Evolutionary conservation across 371 early-diverging fungal genomes (phyloP).

Genomic region (Mortierella sp.): DNA sequence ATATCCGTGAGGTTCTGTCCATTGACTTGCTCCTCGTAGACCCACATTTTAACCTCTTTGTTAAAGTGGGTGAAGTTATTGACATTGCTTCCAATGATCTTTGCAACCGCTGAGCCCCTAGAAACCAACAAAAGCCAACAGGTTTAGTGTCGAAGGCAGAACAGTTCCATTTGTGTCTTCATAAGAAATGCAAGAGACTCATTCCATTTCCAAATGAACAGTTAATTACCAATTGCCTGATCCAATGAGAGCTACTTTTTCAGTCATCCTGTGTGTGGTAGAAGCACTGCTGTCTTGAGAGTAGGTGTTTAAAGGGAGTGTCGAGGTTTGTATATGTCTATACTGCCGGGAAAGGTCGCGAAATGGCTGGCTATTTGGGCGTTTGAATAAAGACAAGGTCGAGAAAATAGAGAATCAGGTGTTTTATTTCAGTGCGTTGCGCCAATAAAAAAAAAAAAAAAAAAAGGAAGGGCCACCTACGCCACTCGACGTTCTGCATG

Average conservation of each 20-base stretch:
- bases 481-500: no score
- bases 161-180: neutral
- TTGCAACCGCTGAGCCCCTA: slow-evolving; percentile 97
- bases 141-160: neutral
- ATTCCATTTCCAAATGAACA: neutral
- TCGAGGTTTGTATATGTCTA: neutral
- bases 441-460: no score
- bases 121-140: neutral
- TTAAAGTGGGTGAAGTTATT: slow-evolving; percentile 74
- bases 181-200: neutral
- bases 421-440: no score
- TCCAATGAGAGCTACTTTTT: slow-evolving; percentile 92
- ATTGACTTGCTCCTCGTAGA: slow-evolving; percentile 89
- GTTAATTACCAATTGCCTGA: slow-evolving; percentile 91
- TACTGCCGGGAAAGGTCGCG: no score
- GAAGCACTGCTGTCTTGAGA: neutral
- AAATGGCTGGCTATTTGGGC: no score
- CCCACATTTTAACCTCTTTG: slow-evolving; percentile 93
- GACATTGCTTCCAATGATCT: slow-evolving; percentile 93
- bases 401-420: no score
- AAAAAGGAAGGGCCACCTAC: no score
- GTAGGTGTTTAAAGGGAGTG: neutral
- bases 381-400: no score
- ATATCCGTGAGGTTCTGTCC: slow-evolving; percentile 92
- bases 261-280: slow-evolving; percentile 48